Conservation (phyloP, 2,329 filamentous ascomycete genomes). For the Botrytis cinerea region DNA sequence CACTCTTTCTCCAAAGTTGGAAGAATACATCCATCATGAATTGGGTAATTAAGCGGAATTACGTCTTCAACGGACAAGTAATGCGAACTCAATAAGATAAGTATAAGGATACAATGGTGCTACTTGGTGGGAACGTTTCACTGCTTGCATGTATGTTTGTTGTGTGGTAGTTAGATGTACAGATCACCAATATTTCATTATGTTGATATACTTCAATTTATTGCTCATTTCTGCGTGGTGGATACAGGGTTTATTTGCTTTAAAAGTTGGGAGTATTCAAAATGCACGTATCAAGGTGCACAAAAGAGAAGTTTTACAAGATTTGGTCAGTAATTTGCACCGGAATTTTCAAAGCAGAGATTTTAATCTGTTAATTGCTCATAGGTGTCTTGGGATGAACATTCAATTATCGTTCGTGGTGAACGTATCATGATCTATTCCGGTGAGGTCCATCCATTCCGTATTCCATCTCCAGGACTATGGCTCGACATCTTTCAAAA, state of each 20-base stretch:
- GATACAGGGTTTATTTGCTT: constrained; percentile 28
- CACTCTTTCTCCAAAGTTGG: neutral
- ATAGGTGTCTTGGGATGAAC: constrained; percentile 61
- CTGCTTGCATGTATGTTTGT: neutral
- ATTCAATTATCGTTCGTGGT: constrained; percentile 62
- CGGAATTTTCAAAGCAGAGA: neutral
- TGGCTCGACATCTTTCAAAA: constrained; percentile 80
- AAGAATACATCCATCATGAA: neutral
- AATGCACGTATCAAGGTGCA: constrained; percentile 10
- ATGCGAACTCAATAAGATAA: neutral
- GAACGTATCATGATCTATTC: constrained; percentile 63
- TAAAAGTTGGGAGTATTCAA: constrained; percentile 23
- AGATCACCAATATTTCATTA: neutral
- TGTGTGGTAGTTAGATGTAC: neutral
- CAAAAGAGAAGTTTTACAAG: constrained; percentile 53
- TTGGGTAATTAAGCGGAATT: neutral
- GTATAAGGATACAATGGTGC: constrained; percentile 4
- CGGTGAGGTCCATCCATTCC: constrained; percentile 64
- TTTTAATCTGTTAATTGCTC: neutral
- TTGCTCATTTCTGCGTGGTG: neutral
- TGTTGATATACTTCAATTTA: neutral
- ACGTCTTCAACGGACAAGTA: neutral
- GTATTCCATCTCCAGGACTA: constrained; percentile 60
- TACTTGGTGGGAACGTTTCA: neutral
- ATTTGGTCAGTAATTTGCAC: constrained; percentile 51